Conservation (phyloP, 2,329 filamentous ascomycete species). For the Aureobasidium sp. region DNA sequence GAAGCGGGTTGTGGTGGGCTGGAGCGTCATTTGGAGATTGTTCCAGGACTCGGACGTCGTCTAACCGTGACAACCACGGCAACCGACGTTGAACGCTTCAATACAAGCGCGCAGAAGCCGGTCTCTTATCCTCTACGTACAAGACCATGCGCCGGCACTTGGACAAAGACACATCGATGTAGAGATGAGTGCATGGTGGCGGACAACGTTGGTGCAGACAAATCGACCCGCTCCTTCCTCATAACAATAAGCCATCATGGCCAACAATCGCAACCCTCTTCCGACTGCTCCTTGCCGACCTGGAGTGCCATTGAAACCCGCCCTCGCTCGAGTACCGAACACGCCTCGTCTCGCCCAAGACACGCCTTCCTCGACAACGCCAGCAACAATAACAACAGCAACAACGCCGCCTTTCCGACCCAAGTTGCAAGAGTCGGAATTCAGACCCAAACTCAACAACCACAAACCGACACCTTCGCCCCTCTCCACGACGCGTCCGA, state of each 20-base stretch:
- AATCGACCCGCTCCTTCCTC: background rate
- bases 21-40: conserved; percentile 10
- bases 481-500: background rate
- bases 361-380: background rate
- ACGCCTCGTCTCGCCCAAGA: conserved; percentile 45
- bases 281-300: conserved; percentile 19
- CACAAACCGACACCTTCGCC: conserved; percentile 1
- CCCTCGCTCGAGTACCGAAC: conserved; percentile 51
- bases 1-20: background rate
- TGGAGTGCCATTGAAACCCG: conserved; percentile 57
- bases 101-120: background rate
- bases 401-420: conserved; percentile 15
- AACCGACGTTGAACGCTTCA: background rate
- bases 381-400: conserved; percentile 13
- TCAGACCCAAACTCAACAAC: background rate
- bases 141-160: background rate
- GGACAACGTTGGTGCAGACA: conserved; percentile 11
- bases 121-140: background rate
- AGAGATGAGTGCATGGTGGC: background rate
- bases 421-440: conserved; percentile 16
- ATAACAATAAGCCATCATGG: conserved; percentile 6
- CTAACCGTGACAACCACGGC: background rate
- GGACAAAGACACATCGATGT: background rate
- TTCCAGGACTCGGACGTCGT: background rate
- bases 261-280: background rate